A percentile compares a stretch with the other conserved stretches of the same genome.
Evolutionary conservation across 306 rosid species (phyloP).

Genomic region (Medicago lupulina): DNA sequence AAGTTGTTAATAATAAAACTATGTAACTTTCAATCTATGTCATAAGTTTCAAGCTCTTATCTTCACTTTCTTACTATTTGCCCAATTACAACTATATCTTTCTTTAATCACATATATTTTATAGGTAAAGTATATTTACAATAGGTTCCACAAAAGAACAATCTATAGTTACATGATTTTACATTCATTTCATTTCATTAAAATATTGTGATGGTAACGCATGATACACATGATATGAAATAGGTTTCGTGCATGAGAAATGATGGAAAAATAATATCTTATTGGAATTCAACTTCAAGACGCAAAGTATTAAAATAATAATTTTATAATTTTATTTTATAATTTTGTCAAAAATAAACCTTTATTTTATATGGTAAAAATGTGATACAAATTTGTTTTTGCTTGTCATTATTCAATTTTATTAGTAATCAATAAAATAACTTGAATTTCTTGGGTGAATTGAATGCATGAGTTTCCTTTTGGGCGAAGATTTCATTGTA

Average conservation of each 20-base stretch:
- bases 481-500: conserved; percentile 64
- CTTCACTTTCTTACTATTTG: conserved; percentile 24
- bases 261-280: conserved; percentile 34
- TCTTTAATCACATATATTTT: conserved; percentile 8
- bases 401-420: neutral
- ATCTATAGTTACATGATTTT: neutral
- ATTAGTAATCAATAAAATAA: too few relatives aligned
- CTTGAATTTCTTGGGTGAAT: conserved; percentile 50
- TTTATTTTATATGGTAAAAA: neutral
- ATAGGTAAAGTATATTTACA: neutral
- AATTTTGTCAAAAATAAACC: too few relatives aligned
- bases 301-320: conserved; percentile 30
- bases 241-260: conserved; percentile 53
- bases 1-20: conserved; percentile 73
- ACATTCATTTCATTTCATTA: neutral
- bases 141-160: conserved; percentile 2
- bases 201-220: conserved; percentile 6
- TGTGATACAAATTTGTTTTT: neutral
- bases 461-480: conserved; percentile 66
- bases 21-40: conserved; percentile 41
- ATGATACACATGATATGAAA: conserved; percentile 48
- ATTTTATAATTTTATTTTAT: neutral
- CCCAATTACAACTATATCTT: neutral
- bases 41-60: conserved; percentile 45
- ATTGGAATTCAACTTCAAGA: conserved; percentile 36